A percentile compares a stretch with the other conserved stretches of the same genome.
Conservation (phyloP, 2,329 filamentous ascomycete genomes). For the Colletotrichum noveboracense region DNA sequence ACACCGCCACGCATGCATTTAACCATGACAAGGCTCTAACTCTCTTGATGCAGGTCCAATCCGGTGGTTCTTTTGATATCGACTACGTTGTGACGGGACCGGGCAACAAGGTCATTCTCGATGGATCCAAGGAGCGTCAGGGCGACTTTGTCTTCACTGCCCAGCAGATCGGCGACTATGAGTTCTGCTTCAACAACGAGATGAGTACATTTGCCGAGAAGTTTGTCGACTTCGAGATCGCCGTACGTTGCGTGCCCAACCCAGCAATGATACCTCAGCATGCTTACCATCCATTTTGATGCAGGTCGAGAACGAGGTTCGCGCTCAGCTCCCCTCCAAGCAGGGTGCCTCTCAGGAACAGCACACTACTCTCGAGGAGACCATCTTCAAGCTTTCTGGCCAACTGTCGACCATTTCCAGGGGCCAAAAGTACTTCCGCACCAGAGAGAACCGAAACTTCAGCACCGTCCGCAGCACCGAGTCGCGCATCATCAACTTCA, state of each 20-base stretch:
- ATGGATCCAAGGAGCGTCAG: constrained; percentile 89
- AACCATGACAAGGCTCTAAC: background rate
- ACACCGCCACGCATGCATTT: background rate
- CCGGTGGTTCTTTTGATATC: constrained; percentile 95
- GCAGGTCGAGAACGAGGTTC: constrained; percentile 89
- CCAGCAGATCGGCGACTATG: constrained; percentile 85
- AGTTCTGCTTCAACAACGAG: constrained; percentile 98
- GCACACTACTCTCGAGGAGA: constrained; percentile 87
- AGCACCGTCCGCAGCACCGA: constrained; percentile 97
- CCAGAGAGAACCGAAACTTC: constrained; percentile 98
- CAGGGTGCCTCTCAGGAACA: constrained; percentile 89
- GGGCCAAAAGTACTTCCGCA: constrained; percentile 99
- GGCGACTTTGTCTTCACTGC: constrained; percentile 98
- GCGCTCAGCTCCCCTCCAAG: constrained; percentile 83
- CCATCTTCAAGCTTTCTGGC: constrained; percentile 91
- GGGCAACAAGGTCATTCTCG: constrained; percentile 78
- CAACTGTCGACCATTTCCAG: constrained; percentile 93
- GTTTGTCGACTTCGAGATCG: constrained; percentile 96
- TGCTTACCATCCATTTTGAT: constrained; percentile 15
- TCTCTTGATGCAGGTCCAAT: constrained; percentile 78
- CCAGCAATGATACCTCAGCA: constrained; percentile 1
- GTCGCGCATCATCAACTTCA: constrained; percentile 95
- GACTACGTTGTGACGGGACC: constrained; percentile 90
- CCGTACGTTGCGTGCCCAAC: constrained; percentile 59
- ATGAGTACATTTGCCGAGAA: constrained; percentile 99